Evolutionary conservation across 306 rosid species (phyloP).

Genomic region (Cicer judaicum): DNA sequence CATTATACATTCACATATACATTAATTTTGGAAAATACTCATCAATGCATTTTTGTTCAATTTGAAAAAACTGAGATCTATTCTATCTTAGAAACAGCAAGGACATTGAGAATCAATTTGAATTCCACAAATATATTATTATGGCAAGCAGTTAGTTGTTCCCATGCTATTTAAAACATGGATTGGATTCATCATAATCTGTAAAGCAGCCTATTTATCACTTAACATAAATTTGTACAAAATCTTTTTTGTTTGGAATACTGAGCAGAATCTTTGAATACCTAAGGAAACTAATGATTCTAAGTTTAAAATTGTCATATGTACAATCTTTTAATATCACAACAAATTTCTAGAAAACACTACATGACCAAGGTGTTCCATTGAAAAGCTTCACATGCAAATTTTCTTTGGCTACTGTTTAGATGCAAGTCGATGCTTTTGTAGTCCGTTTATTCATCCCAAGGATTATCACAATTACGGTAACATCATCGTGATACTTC

Average conservation of each 20-base stretch:
- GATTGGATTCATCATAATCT: slow-evolving; percentile 8
- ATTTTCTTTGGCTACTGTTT: slow-evolving; percentile 16
- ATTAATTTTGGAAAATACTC: not conserved
- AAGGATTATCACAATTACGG: slow-evolving; percentile 82
- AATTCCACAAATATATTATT: slow-evolving; percentile 20
- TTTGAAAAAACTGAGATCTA: too few relatives aligned
- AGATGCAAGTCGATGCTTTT: slow-evolving; percentile 79
- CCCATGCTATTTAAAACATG: not conserved
- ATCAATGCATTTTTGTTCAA: not conserved
- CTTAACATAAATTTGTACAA: slow-evolving; percentile 5
- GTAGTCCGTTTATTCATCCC: slow-evolving; percentile 91
- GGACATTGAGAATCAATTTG: not conserved
- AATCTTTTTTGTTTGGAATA: not conserved
- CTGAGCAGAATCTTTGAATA: slow-evolving; percentile 20
- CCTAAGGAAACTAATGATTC: slow-evolving; percentile 35
- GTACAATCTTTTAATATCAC: slow-evolving; percentile 42
- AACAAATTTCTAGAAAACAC: slow-evolving; percentile 29
- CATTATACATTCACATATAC: too few relatives aligned
- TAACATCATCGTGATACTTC: slow-evolving; percentile 95
- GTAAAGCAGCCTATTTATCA: not conserved
- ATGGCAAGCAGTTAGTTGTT: not conserved
- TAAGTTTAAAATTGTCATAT: slow-evolving; percentile 35
- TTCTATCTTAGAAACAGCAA: too few relatives aligned
- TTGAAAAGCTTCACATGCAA: slow-evolving; percentile 36
- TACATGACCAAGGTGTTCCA: slow-evolving; percentile 34